phyloP scores from a whole-genome alignment of 495 filamentous ascomycete genomes.

The Aeminium ludgeri region DNA sequence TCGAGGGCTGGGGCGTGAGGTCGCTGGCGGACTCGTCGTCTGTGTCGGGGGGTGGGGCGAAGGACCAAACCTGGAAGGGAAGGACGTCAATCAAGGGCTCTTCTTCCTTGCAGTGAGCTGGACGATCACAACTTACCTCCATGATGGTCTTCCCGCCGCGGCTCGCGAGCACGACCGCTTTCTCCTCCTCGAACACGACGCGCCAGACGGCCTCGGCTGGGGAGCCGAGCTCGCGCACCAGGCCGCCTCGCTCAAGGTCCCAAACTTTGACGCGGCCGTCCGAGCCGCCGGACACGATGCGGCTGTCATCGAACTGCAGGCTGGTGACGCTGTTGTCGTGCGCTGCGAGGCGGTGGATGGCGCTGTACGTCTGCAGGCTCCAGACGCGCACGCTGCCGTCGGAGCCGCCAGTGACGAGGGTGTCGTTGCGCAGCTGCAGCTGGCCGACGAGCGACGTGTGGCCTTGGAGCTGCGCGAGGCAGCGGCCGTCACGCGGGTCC shows the following conservation, averaged over 20 bases:
- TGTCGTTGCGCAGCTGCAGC: constrained; percentile 84
- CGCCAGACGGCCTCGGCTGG: constrained; percentile 93
- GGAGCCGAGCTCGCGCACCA: constrained; percentile 78
- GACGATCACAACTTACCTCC: constrained; percentile 51
- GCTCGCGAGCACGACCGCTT: constrained; percentile 87
- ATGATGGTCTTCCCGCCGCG: constrained; percentile 73
- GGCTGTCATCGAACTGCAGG: constrained; percentile 84
- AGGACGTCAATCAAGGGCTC: too few relatives aligned
- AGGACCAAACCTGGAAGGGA: constrained; percentile 61
- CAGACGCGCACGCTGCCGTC: constrained; percentile 92
- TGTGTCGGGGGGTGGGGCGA: constrained; percentile 58
- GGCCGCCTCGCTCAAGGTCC: constrained; percentile 76
- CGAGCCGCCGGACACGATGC: constrained; percentile 87
- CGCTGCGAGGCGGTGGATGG: constrained; percentile 88
- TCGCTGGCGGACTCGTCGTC: not conserved
- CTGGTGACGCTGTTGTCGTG: constrained; percentile 97
- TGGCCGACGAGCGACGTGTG: constrained; percentile 97
- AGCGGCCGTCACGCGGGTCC: constrained; percentile 76
- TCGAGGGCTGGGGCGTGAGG: not conserved
- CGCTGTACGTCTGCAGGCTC: constrained; percentile 73
- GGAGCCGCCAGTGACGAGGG: constrained; percentile 86
- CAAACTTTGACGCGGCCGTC: constrained; percentile 96
- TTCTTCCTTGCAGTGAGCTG: too few relatives aligned
- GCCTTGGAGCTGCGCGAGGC: constrained; percentile 84
- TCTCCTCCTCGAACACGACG: constrained; percentile 95